These are phyloP conservation scores for Plantago major DNA, from an alignment of 257 asterid genomes.

Conservation along the genomic window DNA sequence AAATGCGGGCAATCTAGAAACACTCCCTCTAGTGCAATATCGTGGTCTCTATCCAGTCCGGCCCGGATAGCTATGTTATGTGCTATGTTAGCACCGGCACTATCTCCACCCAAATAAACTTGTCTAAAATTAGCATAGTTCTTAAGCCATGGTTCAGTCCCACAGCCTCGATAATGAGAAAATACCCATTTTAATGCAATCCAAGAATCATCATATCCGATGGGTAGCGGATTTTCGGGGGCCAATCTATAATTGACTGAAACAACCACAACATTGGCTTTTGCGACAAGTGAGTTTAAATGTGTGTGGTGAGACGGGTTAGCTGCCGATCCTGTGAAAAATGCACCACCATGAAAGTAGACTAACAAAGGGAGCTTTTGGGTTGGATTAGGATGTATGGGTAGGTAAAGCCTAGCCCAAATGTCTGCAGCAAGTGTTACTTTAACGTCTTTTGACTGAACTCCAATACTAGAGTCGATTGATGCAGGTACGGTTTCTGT, in stretches of 20 bases:
- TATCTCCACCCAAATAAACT: constrained; percentile 41
- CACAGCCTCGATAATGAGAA: constrained; percentile 28
- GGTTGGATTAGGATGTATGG: constrained; percentile 22
- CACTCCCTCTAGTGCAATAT: constrained; percentile 22
- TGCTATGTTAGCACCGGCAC: constrained; percentile 47
- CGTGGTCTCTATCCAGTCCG: constrained; percentile 24
- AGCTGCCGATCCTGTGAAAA: constrained; percentile 33
- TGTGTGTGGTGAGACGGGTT: constrained; percentile 24
- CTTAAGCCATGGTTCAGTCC: constrained; percentile 35
- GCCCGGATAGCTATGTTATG: constrained; percentile 36
- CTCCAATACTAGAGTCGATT: constrained; percentile 28
- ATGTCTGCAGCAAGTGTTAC: constrained; percentile 22
- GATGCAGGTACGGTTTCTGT: constrained; percentile 29
- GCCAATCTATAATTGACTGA: constrained; percentile 49
- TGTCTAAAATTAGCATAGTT: constrained; percentile 31
- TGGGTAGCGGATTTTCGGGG: constrained; percentile 41
- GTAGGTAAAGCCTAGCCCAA: constrained; percentile 46
- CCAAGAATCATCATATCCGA: constrained; percentile 48
- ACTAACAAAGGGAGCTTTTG: constrained; percentile 32
- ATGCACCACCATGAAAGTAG: constrained; percentile 51
- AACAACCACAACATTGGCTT: constrained; percentile 29
- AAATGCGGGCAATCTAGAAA: constrained; percentile 37
- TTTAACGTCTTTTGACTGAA: constrained; percentile 38
- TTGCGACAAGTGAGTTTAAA: constrained; percentile 25
- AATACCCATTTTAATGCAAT: constrained; percentile 34